Base-by-base conservation (phyloP, 306 rosid species). In the Fagus sylvatica region DNA sequence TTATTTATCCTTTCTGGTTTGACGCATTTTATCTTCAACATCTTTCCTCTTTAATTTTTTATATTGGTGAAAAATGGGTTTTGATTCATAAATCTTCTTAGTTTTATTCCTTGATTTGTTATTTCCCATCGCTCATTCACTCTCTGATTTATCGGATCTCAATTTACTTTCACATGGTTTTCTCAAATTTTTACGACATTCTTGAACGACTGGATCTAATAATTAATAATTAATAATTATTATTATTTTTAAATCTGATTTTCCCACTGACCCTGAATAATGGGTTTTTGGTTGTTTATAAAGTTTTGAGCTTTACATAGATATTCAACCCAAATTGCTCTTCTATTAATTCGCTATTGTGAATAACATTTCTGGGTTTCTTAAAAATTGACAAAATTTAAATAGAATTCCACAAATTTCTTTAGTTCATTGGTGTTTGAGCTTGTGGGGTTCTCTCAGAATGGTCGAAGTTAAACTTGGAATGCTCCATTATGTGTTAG, bases 401-500 rank as follows among this genome's bases (percentile, higher is more conserved):
- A 65, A 6, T 55, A 6, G n/a, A 28, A 55, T 8, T 57, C 51
- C 15, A 48, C 30, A 11, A 6, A 6, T 22, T 59, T 6, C 55
- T 1, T 28, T 6, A 53, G 37, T 57, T 11, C 4, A 42, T 68
- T 54, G 22, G 4, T 42, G 53, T 9, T 1, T 46, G 48, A 61
- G 66, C 42, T 54, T 51, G 49, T 49, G 46, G 66, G 74, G 33
- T 41, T 42, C 33, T 55, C 34, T 59, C 53, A 70, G 42, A 74
- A 94, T 91, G 97, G 97, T 93, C 57, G 78, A 92, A 1, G 83
- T 87, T 75, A 94, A 94, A 83, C 83, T 94, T 46, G 97, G 98
- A 55, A 79, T 85, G 88, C 93, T 94, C 60, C 97, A 94, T 82
- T 89, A 90, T 85, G 95, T 92, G n/a, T 72, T 94, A 84, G 97